Conservation (phyloP, 2,329 filamentous ascomycete species). For the Pseudocercospora fuligena region DNA sequence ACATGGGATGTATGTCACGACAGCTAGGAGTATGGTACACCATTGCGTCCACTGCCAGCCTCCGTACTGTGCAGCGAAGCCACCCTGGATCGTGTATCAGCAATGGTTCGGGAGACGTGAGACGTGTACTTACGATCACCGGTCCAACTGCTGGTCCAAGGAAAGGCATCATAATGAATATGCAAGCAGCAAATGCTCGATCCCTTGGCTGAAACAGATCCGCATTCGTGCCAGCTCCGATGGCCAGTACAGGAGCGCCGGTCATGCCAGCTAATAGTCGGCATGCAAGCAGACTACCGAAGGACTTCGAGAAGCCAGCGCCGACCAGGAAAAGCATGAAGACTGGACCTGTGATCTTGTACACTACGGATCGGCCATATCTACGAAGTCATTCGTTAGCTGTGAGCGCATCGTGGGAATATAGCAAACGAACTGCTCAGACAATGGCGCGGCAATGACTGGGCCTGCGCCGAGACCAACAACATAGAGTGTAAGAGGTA, state of each 20-base stretch:
- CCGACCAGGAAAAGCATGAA: slow-evolving; percentile 44
- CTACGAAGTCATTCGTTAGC: slow-evolving; percentile 43
- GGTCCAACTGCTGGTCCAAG: slow-evolving; percentile 40
- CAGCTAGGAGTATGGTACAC: slow-evolving; percentile 49
- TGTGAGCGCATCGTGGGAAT: slow-evolving; percentile 36
- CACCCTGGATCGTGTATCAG: slow-evolving; percentile 36
- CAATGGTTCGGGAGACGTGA: background rate
- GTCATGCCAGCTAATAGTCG: slow-evolving; percentile 55
- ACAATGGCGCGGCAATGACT: slow-evolving; percentile 49
- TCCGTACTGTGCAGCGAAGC: slow-evolving; percentile 48
- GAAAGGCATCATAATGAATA: slow-evolving; percentile 50
- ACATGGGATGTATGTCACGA: slow-evolving; percentile 44
- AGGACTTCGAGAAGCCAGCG: slow-evolving; percentile 34
- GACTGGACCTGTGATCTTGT: slow-evolving; percentile 41
- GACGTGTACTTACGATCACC: slow-evolving; percentile 38
- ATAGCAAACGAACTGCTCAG: slow-evolving; percentile 58
- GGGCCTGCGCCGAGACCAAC: slow-evolving; percentile 71
- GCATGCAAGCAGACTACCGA: slow-evolving; percentile 35
- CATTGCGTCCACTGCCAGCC: slow-evolving; percentile 52
- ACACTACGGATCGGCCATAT: slow-evolving; percentile 43
- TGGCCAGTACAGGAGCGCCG: slow-evolving; percentile 43
- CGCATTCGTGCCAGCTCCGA: slow-evolving; percentile 49
- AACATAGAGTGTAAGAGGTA: slow-evolving; percentile 62
- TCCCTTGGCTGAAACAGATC: slow-evolving; percentile 44
- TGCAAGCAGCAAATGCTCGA: slow-evolving; percentile 42